Conservation (phyloP, 140 eudicot species). For the Artemisia princeps region DNA sequence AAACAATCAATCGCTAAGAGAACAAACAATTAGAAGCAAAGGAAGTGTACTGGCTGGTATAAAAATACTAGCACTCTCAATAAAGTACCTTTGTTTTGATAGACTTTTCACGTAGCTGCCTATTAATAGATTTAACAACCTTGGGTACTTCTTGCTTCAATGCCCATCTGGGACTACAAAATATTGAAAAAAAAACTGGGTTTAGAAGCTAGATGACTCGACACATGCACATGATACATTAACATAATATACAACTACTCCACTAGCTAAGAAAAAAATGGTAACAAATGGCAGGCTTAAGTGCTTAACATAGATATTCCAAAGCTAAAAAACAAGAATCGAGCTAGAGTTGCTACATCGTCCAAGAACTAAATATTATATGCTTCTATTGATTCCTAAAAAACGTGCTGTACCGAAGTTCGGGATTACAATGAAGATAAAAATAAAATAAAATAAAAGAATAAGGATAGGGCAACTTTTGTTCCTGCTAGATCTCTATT, state of each 20-base stretch:
- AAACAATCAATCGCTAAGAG: slow-evolving; percentile 1
- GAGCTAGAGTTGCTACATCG: background rate
- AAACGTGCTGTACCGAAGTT: background rate
- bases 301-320: background rate
- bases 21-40: background rate
- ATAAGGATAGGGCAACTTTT: background rate
- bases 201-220: background rate
- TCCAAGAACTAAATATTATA: slow-evolving; percentile 4
- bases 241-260: background rate
- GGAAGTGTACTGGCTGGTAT: slow-evolving; percentile 4
- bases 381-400: background rate
- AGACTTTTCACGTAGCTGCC: slow-evolving; percentile 91
- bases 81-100: slow-evolving; percentile 79
- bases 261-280: background rate
- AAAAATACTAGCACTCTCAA: background rate
- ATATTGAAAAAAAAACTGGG: slow-evolving; percentile 17
- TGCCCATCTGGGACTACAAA: slow-evolving; percentile 87
- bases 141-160: slow-evolving; percentile 96
- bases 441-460: background rate
- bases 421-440: background rate
- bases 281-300: background rate
- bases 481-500: slow-evolving; percentile 15
- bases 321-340: background rate
- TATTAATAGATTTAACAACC: slow-evolving; percentile 79
- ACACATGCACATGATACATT: slow-evolving; percentile 14